Conservation (phyloP, 768 basidiomycete genomes). For the Pholiota conissans region DNA sequence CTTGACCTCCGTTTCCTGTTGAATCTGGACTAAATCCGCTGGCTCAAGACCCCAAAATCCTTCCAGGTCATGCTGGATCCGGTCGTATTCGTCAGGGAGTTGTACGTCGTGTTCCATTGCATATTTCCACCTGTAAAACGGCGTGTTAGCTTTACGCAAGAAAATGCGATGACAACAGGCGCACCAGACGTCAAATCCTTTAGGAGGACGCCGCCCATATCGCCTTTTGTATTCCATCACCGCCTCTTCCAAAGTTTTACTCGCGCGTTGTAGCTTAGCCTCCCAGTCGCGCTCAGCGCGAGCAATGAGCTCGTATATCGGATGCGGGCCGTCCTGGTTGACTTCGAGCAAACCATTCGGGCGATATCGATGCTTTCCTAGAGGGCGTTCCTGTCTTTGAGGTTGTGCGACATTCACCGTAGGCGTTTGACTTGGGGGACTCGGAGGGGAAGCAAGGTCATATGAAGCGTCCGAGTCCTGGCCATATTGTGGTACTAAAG, state of each 20-base stretch:
- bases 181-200: slow-evolving; percentile 88
- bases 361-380: slow-evolving; percentile 34
- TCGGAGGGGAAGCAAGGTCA: not conserved
- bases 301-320: slow-evolving; percentile 74
- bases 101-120: slow-evolving; percentile 71
- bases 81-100: slow-evolving; percentile 87
- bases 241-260: slow-evolving; percentile 72
- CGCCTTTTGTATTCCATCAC: slow-evolving; percentile 74
- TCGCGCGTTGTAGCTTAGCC: slow-evolving; percentile 62
- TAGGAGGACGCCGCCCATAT: slow-evolving; percentile 79
- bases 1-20: slow-evolving; percentile 35
- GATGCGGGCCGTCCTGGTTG: slow-evolving; percentile 52
- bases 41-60: slow-evolving; percentile 78
- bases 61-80: slow-evolving; percentile 69
- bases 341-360: slow-evolving; percentile 42
- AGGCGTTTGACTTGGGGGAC: too few relatives aligned
- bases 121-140: slow-evolving; percentile 43
- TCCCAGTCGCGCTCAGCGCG: slow-evolving; percentile 68
- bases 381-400: slow-evolving; percentile 3
- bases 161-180: slow-evolving; percentile 10
- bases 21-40: slow-evolving; percentile 34
- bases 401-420: not conserved
- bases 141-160: too few relatives aligned
- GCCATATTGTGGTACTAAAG: not conserved
- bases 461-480: not conserved